Base-by-base conservation (phyloP, 495 filamentous ascomycete species). In the Hypoxylon perforatum region DNA sequence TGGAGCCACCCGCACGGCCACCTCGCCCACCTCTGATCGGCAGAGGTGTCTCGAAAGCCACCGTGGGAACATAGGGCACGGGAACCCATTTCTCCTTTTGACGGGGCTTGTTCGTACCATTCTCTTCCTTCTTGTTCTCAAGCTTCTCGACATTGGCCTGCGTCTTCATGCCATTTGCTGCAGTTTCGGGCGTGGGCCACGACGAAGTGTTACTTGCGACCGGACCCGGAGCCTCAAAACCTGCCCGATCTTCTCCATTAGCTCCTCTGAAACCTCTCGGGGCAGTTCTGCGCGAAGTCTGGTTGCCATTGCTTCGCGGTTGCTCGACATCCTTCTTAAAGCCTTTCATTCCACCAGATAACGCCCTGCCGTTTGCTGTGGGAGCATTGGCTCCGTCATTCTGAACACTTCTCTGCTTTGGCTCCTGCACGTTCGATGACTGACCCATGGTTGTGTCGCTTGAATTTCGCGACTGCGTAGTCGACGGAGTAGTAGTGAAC, bases 171-270 rank as follows among this genome's bases (percentile, higher is more conserved):
- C 71, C 82, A 68, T 87, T 91, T 30, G 90, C 83, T 2, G 90
- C 92, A 44, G 84, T 88, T 56, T 97, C 90, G 1, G 93, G 93
- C 8, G 95, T 97, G 17, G 95, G 95, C 95, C 95, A 99, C 25
- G 87, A 88, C 25, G 85, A 81, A 38, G 90, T 82, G 76, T 96
- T 92, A 51, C 85, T 90, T 35, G 90, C 90, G 3, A 88, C 84
- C 12, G 89, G 84, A 41, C 87, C 81, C 14, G 84, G 48, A 15
- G 76, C 62, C 71, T 74, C 69, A 19, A 61, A 52, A 15, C 50
- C 7, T 3, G 25, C 19, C 21, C 45, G 45, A 15, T 80, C 80
- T 22, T 84, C 82, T 61, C 80, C 84, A 42, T 87, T 86, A 7
- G 72, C 65, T n/a, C 63, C 67, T 52, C 82, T 81, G 47, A 72